Conservation (phyloP, 768 basidiomycete species). For the Cubamyces sp. region DNA sequence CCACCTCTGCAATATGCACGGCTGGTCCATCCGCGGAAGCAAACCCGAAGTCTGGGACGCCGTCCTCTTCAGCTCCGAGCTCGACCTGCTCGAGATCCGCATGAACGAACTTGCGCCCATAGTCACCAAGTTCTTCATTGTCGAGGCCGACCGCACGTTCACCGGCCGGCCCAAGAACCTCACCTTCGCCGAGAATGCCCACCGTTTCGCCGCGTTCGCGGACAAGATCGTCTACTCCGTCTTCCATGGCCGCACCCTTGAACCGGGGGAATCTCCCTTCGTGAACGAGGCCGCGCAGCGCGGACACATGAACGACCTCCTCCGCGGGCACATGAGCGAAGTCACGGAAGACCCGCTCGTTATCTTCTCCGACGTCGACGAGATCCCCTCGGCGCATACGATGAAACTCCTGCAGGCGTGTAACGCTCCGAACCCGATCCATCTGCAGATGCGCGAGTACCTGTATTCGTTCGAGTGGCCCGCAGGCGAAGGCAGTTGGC, state of each 20-base stretch:
- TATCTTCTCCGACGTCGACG: conserved; percentile 66
- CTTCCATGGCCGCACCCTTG: conserved; percentile 49
- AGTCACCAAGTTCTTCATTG: conserved; percentile 62
- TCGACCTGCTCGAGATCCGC: conserved; percentile 66
- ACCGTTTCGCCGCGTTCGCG: conserved; percentile 52
- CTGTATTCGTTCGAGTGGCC: conserved; percentile 67
- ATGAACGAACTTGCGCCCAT: conserved; percentile 61
- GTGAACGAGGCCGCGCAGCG: conserved; percentile 53
- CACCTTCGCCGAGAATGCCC: conserved; percentile 50
- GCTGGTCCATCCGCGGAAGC: conserved; percentile 48
- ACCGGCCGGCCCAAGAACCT: conserved; percentile 60
- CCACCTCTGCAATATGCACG: conserved; percentile 55
- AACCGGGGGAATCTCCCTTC: conserved; percentile 49
- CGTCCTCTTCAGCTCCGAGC: conserved; percentile 63
- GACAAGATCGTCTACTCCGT: conserved; percentile 57
- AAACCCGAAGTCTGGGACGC: conserved; percentile 52
- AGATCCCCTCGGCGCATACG: conserved; percentile 59
- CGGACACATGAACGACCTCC: conserved; percentile 51
- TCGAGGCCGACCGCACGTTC: conserved; percentile 63
- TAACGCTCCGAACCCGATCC: conserved; percentile 55
- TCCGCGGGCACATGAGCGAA: conserved; percentile 42
- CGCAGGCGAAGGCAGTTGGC: conserved; percentile 56
- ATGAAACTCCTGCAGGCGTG: conserved; percentile 55
- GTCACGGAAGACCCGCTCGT: conserved; percentile 46
- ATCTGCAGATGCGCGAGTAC: conserved; percentile 64